phyloP scores from a whole-genome alignment of 1,284 basidiomycete genomes.

The Acaromyces ingoldii region DNA sequence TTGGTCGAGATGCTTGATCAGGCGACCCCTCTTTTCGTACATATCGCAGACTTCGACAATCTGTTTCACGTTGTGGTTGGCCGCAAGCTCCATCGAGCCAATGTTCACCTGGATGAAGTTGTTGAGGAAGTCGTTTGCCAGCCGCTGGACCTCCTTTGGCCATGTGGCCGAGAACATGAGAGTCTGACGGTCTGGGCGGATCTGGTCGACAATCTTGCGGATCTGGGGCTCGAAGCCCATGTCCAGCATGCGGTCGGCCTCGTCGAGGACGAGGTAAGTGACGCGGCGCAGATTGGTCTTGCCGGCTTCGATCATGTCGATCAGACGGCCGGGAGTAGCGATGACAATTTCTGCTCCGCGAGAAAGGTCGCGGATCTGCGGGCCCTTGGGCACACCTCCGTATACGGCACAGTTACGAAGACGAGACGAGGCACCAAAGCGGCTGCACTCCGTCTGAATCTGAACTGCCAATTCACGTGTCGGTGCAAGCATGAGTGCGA shows the following conservation, averaged over 20 bases:
- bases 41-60: slow-evolving; percentile 94
- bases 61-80: slow-evolving; percentile 95
- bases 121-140: slow-evolving; percentile 90
- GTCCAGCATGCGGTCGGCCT: slow-evolving; percentile 96
- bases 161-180: slow-evolving; percentile 90
- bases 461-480: slow-evolving; percentile 98
- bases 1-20: slow-evolving; percentile 94
- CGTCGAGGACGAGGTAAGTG: slow-evolving; percentile 98
- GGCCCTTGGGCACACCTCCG: slow-evolving; percentile 96
- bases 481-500: slow-evolving; percentile 91
- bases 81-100: slow-evolving; percentile 94
- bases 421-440: slow-evolving; percentile 93
- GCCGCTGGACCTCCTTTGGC: slow-evolving; percentile 98
- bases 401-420: slow-evolving; percentile 98
- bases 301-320: slow-evolving; percentile 90
- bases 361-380: slow-evolving; percentile 93
- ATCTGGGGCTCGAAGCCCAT: slow-evolving; percentile 99
- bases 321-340: slow-evolving; percentile 63
- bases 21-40: slow-evolving; percentile 91
- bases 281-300: slow-evolving; percentile 94
- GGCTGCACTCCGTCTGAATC: slow-evolving; percentile 96
- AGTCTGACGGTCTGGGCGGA: slow-evolving; percentile 84
- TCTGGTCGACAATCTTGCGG: slow-evolving; percentile 93
- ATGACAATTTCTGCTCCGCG: slow-evolving; percentile 95
- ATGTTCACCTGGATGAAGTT: slow-evolving; percentile 99